Percentiles rank a stretch among this genome's conserved stretches.
phyloP scores from a whole-genome alignment of 306 rosid genomes.

The Echinosophora koreensis region DNA sequence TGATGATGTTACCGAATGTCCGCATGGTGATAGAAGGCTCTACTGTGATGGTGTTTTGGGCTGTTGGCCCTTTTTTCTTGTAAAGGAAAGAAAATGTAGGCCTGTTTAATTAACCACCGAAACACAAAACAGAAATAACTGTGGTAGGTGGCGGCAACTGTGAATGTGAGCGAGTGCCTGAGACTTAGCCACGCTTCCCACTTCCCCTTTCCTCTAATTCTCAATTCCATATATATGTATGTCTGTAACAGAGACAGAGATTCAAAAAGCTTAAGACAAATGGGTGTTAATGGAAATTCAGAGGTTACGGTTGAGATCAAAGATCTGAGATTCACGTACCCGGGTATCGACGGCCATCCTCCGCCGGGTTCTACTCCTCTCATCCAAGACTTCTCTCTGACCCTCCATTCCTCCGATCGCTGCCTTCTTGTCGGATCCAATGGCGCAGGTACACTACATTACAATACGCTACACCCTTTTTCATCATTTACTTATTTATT shows the following conservation, averaged over 20 bases:
- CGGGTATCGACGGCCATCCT: constrained; percentile 96
- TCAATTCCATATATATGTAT: background rate
- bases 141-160: constrained; percentile 13
- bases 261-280: background rate
- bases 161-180: constrained; percentile 29
- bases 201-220: no score
- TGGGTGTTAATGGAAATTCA: constrained; percentile 53
- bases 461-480: background rate
- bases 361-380: constrained; percentile 90
- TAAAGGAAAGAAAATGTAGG: no score
- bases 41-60: no score
- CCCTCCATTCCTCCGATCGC: constrained; percentile 77
- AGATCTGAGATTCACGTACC: constrained; percentile 78
- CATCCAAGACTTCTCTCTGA: constrained; percentile 71
- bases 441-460: constrained; percentile 78
- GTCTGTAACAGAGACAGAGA: background rate
- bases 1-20: no score
- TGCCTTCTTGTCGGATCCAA: constrained; percentile 96
- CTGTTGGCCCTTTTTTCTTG: no score
- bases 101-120: no score
- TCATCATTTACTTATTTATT: no score
- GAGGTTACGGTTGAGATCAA: constrained; percentile 60
- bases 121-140: no score
- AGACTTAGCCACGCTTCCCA: constrained; percentile 45
- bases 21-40: no score